Base-by-base conservation (phyloP, 768 basidiomycete genomes). In the Hortiboletus campestris region DNA sequence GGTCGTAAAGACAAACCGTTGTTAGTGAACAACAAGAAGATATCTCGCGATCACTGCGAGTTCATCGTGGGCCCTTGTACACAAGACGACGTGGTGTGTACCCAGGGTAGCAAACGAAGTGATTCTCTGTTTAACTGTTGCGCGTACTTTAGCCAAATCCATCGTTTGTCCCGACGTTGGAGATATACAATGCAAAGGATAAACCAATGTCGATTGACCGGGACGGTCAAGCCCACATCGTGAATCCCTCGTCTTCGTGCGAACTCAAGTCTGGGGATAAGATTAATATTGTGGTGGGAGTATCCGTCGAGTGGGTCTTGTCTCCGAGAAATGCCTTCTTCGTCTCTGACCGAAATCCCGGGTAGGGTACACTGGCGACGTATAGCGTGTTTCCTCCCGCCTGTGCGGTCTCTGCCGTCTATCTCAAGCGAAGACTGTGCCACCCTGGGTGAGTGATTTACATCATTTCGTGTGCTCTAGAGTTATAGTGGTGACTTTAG, bases 81-180 rank as follows among this genome's bases (percentile, higher is more conserved):
- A 1, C 59, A 65, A 14, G 80, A 83, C 38, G 78, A 88, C 55
- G 76, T 78, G 55, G 89, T 89, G 63, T 55, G 85, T 56, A 19
- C n/a, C 52, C 38, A 22, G 28, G n/a, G 1, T n/a, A 25, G 28
- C 32, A 9, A 43, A 46, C n/a, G 2, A 31, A 20, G 6, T 32
- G 13, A 31, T 34, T 31, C 31, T 31, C 14, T 31, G 32, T 13
- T 16, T 39, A 25, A 55, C 38, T 7, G 20, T 25, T 34, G 14
- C 31, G n/a, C n/a, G n/a, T n/a, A n/a, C n/a, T n/a, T n/a, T n/a
- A 91, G 89, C 66, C 66, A 13, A 74, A 88, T 58, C 80, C 82
- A 25, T 25, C 25, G 6, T 25, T 25, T 25, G 25, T 25, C 25
- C 25, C 25, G 6, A 25, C 6, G 25, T 25, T 25, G 25, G 25